Base-by-base conservation (phyloP, 2,329 filamentous ascomycete species). In the Didymella sp. region DNA sequence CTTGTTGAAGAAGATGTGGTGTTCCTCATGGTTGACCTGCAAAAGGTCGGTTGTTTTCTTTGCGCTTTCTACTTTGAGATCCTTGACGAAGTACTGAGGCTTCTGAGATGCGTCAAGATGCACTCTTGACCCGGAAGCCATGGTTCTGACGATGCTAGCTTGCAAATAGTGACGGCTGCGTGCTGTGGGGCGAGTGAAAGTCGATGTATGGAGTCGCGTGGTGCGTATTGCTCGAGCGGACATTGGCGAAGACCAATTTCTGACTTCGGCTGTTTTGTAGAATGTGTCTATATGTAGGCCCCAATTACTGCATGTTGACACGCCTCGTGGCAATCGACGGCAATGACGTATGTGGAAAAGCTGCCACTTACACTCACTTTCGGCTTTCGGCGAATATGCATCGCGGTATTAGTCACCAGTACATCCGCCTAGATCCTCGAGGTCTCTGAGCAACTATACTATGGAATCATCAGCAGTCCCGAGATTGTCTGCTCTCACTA, bases 1-100 rank as follows among this genome's bases (percentile, higher is more conserved):
- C 0, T 82, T 58, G 59, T 95, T 96, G 81, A 92, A 96, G 77
- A 89, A 96, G 56, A 92, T 88, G 70, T 96, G 90, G 66, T 92
- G 83, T 79, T 77, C 87, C 25, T 84, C 84, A 62, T 95, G 83
- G 69, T 96, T 92, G 55, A 87, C 79, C 71, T 96, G 90, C 17
- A 97, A 78, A 4, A 96, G 76, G 60, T 89, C 80, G 3, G 87
- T 88, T 0, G 84, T 82, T 57, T 80, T 87, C 35, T 79, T 77
- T 0, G 91, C 89, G 0, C 87, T 82, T 30, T 86, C 85, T 2
- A 83, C 76, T 2, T 79, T 84, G 37, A 81, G 76, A 76, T 59
- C 78, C 59, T 72, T 69, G 2, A 78, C 70, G 57, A 76, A 79
- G 63, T 80, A 85, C 19, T 81, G 73, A 0, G 82, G 82, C 12